Percentiles rank a stretch among this genome's conserved stretches.
Conservation (phyloP, 257 asterid species). For the Mentha longifolia region DNA sequence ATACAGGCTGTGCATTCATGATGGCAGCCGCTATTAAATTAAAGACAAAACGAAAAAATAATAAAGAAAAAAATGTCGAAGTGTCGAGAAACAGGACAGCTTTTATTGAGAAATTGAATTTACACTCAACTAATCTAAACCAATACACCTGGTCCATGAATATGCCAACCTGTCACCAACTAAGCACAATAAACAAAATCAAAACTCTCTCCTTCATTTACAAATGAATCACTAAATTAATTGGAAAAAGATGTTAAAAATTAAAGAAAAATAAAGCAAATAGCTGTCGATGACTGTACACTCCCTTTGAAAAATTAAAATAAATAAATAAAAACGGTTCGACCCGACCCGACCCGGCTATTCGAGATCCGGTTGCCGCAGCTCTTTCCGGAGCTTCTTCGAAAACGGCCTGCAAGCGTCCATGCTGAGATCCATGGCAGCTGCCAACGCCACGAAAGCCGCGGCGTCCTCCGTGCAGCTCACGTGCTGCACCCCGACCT, state of each 20-base stretch:
- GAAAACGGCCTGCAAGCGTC: slow-evolving; percentile 88
- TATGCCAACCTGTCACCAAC: too few relatives aligned
- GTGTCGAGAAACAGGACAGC: too few relatives aligned
- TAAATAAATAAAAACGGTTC: slow-evolving; percentile 2
- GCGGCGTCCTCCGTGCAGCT: slow-evolving; percentile 97
- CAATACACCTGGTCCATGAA: too few relatives aligned
- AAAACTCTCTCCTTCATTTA: slow-evolving; percentile 37
- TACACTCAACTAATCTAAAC: too few relatives aligned
- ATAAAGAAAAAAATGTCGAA: too few relatives aligned
- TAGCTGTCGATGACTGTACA: slow-evolving; percentile 62
- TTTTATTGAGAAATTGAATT: too few relatives aligned
- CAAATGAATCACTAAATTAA: slow-evolving; percentile 39
- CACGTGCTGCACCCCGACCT: slow-evolving; percentile 93
- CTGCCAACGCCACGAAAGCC: slow-evolving; percentile 92
- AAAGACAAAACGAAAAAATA: too few relatives aligned
- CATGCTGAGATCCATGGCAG: slow-evolving; percentile 92
- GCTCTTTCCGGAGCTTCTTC: slow-evolving; percentile 76
- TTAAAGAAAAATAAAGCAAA: slow-evolving; percentile 20
- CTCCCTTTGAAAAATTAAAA: slow-evolving; percentile 38
- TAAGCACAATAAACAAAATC: background rate
- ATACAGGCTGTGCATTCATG: too few relatives aligned
- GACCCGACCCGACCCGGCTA: slow-evolving; percentile 43
- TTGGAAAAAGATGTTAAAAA: background rate
- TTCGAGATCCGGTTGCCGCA: slow-evolving; percentile 66
- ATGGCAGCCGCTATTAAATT: too few relatives aligned